Conservation (phyloP, 768 basidiomycete genomes). For the Termitomyces sp. region DNA sequence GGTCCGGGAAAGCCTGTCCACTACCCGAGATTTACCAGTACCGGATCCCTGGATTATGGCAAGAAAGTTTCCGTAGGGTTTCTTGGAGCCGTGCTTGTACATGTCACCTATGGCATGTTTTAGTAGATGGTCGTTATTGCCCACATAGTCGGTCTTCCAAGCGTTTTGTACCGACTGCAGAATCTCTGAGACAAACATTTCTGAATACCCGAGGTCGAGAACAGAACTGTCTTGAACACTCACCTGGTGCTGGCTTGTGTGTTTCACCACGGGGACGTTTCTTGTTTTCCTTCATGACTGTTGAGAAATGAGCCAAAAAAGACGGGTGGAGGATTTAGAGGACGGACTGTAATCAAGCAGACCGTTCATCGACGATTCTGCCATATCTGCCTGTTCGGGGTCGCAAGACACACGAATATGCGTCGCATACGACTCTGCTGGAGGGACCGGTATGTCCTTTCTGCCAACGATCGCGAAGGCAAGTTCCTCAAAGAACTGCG, state of each 20-base stretch:
- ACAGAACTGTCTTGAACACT: neutral
- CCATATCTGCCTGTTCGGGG: too few species aligned
- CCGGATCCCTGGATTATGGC: conserved; percentile 6
- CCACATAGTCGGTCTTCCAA: neutral
- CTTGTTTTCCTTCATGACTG: neutral
- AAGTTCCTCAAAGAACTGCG: too few species aligned
- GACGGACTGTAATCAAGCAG: neutral
- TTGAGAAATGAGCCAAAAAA: neutral
- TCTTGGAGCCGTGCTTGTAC: neutral
- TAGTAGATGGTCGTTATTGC: neutral
- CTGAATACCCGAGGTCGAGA: neutral
- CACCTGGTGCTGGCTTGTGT: neutral
- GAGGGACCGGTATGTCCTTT: too few species aligned
- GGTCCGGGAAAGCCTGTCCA: neutral
- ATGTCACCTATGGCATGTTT: neutral
- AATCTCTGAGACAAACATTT: neutral
- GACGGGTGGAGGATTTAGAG: neutral
- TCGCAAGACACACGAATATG: too few species aligned
- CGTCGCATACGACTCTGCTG: too few species aligned
- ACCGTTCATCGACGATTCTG: neutral
- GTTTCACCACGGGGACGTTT: neutral
- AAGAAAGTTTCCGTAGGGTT: neutral
- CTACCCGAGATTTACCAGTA: conserved; percentile 2
- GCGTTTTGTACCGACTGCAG: neutral
- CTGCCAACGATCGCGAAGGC: too few species aligned